Conservation (phyloP, 148 eudicot genomes). For the Diospyros kaki region DNA sequence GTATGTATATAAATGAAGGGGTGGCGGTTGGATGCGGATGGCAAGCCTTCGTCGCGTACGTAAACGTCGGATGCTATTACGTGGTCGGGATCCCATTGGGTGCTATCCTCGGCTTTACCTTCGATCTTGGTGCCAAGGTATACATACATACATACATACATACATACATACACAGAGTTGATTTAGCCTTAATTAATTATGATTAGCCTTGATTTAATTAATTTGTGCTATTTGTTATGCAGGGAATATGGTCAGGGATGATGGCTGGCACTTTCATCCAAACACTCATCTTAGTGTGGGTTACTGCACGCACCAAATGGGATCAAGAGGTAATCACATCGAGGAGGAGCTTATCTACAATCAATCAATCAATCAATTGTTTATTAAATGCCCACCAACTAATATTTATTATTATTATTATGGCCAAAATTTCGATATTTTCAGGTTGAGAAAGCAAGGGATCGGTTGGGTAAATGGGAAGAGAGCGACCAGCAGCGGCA, state of each 20-base stretch:
- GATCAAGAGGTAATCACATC: conserved; percentile 10
- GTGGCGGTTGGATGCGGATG: conserved; percentile 46
- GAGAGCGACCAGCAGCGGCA: neutral
- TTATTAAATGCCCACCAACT: too few species aligned
- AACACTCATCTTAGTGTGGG: conserved; percentile 12
- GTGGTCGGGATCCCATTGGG: conserved; percentile 66
- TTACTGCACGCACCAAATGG: conserved; percentile 12
- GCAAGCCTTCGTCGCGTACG: conserved; percentile 39
- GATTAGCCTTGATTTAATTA: too few species aligned
- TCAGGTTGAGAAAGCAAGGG: neutral
- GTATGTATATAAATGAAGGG: conserved; percentile 12
- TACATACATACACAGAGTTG: too few species aligned
- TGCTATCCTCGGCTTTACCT: conserved; percentile 38
- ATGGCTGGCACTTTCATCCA: conserved; percentile 14
- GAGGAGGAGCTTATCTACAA: too few species aligned
- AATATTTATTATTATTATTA: too few species aligned
- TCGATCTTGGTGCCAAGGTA: too few species aligned
- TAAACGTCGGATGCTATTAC: conserved; percentile 38
- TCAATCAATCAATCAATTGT: too few species aligned
- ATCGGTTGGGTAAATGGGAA: conserved; percentile 5
- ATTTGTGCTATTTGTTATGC: neutral
- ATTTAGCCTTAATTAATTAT: too few species aligned
- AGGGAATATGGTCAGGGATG: conserved; percentile 22
- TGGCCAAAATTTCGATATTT: neutral
- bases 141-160: neutral